Base-by-base conservation (phyloP, 306 rosid species). In the Alnus rubra region DNA sequence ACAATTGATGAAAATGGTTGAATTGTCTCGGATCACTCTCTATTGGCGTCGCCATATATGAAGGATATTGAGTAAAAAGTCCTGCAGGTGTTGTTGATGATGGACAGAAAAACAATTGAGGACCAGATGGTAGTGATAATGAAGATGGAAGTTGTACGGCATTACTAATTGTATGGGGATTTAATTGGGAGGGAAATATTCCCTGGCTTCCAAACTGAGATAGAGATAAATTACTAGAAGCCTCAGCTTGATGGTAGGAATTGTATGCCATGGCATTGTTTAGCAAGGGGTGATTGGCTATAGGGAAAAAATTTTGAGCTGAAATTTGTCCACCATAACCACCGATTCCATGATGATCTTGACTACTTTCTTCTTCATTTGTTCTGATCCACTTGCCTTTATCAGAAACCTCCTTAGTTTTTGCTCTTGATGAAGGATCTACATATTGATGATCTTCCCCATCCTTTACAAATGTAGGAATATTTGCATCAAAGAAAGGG, bases 121-220 rank as follows among this genome's bases (percentile, higher is more conserved):
- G 28, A 23, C 28, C 28, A 23, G 28, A 23, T n/a, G n/a, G n/a
- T n/a, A n/a, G n/a, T n/a, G n/a, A n/a, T n/a, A n/a, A n/a, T n/a
- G n/a, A n/a, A n/a, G n/a, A n/a, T 23, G 28, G 28, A 23, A 23
- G 28, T 23, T 23, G 28, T 23, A 23, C 28, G 28, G 28, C 28
- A 23, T 23, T 23, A 23, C 28, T 23, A 23, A 23, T 23, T 23
- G 28, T 23, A 23, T 23, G 28, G 28, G 28, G 84, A 51, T 80
- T 87, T 51, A 71, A 23, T 23, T 85, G 91, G 8, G 89, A 75
- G 52, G 88, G 80, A 75, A 85, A 86, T 10, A 76, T 47, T 76
- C 90, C 97, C 69, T 87, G 88, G 83, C 84, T 83, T 82, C 91
- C 89, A 83, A 82, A 84, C 67, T 91, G 94, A 62, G 97, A 85